These are phyloP conservation scores for Naganishia sp. DNA, from an alignment of 1,284 basidiomycete species.

Conservation along the genomic window DNA sequence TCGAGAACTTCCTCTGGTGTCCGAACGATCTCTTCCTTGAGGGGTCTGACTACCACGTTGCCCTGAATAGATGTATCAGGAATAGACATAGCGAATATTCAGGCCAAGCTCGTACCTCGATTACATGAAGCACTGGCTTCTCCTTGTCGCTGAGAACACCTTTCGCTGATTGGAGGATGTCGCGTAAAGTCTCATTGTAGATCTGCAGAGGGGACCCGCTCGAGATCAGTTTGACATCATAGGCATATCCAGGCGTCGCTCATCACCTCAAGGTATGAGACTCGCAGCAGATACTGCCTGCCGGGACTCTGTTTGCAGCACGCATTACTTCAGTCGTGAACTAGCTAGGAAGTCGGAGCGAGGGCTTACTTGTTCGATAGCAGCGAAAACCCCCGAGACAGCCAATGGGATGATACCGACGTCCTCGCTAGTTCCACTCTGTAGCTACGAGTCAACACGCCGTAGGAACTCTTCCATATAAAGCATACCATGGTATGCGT, in stretches of 20 bases:
- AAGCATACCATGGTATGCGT: constrained; percentile 38
- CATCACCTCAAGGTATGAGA: constrained; percentile 58
- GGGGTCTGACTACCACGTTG: constrained; percentile 56
- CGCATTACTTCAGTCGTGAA: background rate
- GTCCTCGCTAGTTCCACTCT: constrained; percentile 55
- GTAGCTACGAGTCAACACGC: background rate
- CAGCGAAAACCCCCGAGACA: constrained; percentile 59
- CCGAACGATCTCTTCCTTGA: constrained; percentile 59
- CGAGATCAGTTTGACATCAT: background rate
- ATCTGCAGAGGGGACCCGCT: constrained; percentile 44
- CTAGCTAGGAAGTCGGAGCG: background rate
- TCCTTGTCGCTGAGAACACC: constrained; percentile 44
- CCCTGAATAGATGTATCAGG: constrained; percentile 38
- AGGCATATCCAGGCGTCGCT: background rate
- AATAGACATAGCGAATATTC: background rate
- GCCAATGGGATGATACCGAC: constrained; percentile 61
- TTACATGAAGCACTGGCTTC: constrained; percentile 49
- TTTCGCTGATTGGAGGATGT: constrained; percentile 54
- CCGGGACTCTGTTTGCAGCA: constrained; percentile 43
- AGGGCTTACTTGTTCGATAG: constrained; percentile 52
- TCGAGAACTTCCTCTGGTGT: constrained; percentile 57
- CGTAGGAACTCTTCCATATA: no score
- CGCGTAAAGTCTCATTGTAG: constrained; percentile 62
- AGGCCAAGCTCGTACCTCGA: constrained; percentile 43
- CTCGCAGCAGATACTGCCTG: constrained; percentile 53